These are phyloP conservation scores for Hypoxylon rickii DNA, from an alignment of 495 filamentous ascomycete species.

Conservation along the genomic window DNA sequence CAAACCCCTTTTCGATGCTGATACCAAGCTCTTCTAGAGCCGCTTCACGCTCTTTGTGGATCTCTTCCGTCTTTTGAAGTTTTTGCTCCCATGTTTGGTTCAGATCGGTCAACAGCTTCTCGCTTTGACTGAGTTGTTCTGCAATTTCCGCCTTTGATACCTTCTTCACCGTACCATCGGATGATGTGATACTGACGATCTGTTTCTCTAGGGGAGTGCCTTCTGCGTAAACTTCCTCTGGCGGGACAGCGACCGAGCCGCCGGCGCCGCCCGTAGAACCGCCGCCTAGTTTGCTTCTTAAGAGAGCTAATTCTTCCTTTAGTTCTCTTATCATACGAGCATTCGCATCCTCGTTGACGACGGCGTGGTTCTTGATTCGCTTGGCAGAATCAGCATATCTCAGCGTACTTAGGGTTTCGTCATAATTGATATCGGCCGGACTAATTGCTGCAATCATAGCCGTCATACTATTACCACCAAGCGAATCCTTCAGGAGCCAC, in stretches of 20 bases:
- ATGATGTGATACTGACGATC: constrained; percentile 88
- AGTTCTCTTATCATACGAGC: constrained; percentile 98
- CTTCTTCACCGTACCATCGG: constrained; percentile 87
- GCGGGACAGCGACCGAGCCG: constrained; percentile 50
- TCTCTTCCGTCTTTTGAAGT: constrained; percentile 88
- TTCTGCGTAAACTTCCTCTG: constrained; percentile 84
- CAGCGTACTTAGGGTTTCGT: constrained; percentile 93
- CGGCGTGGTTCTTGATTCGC: constrained; percentile 99
- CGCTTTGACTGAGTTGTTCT: constrained; percentile 91
- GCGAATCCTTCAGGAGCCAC: constrained; percentile 95
- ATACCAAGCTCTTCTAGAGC: constrained; percentile 97
- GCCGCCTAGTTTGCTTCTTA: constrained; percentile 84
- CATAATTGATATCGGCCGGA: constrained; percentile 98
- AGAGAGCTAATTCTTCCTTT: constrained; percentile 88
- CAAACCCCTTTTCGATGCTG: constrained; percentile 97
- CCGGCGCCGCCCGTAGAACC: constrained; percentile 56
- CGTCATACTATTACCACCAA: constrained; percentile 99
- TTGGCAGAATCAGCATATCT: constrained; percentile 98
- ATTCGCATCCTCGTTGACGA: constrained; percentile 98
- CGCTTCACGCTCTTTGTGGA: constrained; percentile 95
- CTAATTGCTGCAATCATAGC: constrained; percentile 99
- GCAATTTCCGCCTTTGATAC: constrained; percentile 98
- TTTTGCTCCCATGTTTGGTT: constrained; percentile 99
- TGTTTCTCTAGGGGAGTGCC: constrained; percentile 93
- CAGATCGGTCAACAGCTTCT: constrained; percentile 94